Conservation (phyloP, 371 early-diverging fungal species). For the Catenaria anguillulae region DNA sequence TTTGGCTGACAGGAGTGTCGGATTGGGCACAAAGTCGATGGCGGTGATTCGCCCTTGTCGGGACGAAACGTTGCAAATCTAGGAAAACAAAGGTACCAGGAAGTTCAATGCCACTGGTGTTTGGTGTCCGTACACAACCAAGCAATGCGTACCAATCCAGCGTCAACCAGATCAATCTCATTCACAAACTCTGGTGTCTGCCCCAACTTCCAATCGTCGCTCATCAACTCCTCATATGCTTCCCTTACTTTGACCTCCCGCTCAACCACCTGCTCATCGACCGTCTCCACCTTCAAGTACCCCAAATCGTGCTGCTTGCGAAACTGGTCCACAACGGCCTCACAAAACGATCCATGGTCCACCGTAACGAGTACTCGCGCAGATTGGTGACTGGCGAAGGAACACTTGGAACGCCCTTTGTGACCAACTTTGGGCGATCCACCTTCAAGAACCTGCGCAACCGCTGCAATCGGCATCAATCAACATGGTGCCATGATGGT, state of each 20-base stretch:
- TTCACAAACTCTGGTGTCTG: background rate
- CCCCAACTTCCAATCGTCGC: background rate
- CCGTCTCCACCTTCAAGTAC: background rate
- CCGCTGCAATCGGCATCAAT: constrained; percentile 62
- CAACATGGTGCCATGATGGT: constrained; percentile 96
- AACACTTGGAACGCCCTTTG: constrained; percentile 79
- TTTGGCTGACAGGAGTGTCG: no score
- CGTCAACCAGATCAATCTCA: background rate
- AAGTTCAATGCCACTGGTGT: background rate
- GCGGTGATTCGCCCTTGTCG: background rate
- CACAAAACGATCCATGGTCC: constrained; percentile 72
- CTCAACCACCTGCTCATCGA: background rate
- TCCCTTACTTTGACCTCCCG: background rate
- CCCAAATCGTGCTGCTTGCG: constrained; percentile 21
- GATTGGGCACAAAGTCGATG: background rate
- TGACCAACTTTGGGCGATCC: constrained; percentile 32
- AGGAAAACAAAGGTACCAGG: no score
- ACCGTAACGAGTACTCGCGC: constrained; percentile 53
- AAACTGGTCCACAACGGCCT: constrained; percentile 57
- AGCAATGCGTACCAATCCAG: background rate
- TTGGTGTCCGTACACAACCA: background rate
- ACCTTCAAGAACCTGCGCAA: constrained; percentile 39
- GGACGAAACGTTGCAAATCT: background rate
- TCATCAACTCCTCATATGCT: background rate
- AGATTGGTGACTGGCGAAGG: constrained; percentile 73